phyloP scores from a whole-genome alignment of 148 eudicot genomes.

The Linanthus parryae region DNA sequence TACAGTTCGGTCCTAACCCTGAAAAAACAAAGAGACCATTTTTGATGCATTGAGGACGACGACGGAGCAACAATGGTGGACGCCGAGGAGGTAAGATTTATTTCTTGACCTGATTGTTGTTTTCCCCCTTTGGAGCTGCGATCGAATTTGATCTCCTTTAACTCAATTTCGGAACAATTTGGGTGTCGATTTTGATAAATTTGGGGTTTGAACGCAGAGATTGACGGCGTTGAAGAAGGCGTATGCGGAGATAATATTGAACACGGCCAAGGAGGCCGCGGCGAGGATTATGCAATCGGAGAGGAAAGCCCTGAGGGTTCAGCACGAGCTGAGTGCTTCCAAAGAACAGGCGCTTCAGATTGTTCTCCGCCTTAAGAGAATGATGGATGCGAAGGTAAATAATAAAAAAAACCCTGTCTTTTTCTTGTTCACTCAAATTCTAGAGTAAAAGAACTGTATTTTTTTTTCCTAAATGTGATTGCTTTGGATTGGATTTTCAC shows the following conservation, averaged over 20 bases:
- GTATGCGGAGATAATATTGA: slow-evolving; percentile 75
- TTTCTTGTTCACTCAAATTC: no score
- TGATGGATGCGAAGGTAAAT: slow-evolving; percentile 67
- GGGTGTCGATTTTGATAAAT: slow-evolving; percentile 10
- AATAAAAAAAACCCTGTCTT: no score
- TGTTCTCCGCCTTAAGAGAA: slow-evolving; percentile 56
- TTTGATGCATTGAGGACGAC: slow-evolving; percentile 4
- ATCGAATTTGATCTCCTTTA: slow-evolving; percentile 7
- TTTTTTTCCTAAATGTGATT: not conserved
- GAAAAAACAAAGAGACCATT: not conserved
- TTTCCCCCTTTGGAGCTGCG: slow-evolving; percentile 1
- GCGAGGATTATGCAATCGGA: slow-evolving; percentile 66
- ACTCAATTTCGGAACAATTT: slow-evolving; percentile 8
- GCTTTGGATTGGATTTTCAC: not conserved
- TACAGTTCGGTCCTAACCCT: not conserved
- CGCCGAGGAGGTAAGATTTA: slow-evolving; percentile 9
- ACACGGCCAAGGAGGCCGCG: slow-evolving; percentile 73
- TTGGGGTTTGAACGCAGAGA: slow-evolving; percentile 42
- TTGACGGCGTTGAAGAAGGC: slow-evolving; percentile 77
- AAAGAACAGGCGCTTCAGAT: slow-evolving; percentile 74
- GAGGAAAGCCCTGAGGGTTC: slow-evolving; percentile 45
- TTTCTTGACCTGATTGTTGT: not conserved
- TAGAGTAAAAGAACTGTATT: no score
- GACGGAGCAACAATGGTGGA: slow-evolving; percentile 4
- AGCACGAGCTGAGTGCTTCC: slow-evolving; percentile 40